phyloP scores from a whole-genome alignment of 495 filamentous ascomycete genomes.

The Xylaria bambusicola region DNA sequence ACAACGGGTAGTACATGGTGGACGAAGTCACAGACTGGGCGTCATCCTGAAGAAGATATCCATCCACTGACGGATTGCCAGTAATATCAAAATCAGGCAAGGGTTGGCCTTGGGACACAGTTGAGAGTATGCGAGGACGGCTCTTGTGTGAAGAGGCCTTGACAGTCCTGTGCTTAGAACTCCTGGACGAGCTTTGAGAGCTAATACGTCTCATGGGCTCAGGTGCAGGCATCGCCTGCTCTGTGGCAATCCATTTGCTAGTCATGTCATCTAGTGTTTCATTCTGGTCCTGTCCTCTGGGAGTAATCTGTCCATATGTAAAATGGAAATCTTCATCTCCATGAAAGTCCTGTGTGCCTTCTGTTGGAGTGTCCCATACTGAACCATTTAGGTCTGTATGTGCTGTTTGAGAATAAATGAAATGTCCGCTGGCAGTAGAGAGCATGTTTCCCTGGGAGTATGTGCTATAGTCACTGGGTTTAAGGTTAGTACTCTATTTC shows the following conservation, averaged over 20 bases:
- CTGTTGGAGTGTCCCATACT: constrained; percentile 53
- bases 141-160: constrained; percentile 48
- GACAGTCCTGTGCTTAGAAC: constrained; percentile 49
- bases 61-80: constrained; percentile 51
- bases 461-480: constrained; percentile 53
- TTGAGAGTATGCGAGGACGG: constrained; percentile 46
- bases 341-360: constrained; percentile 57
- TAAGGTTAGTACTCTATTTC: constrained; percentile 53
- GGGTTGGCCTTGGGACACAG: constrained; percentile 46
- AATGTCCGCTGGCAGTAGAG: constrained; percentile 50
- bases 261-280: constrained; percentile 49
- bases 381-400: constrained; percentile 52
- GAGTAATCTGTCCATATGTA: constrained; percentile 51
- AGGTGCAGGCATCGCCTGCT: constrained; percentile 35
- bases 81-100: constrained; percentile 53
- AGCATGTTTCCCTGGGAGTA: constrained; percentile 48
- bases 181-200: constrained; percentile 49
- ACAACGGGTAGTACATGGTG: constrained; percentile 42
- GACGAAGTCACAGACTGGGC: constrained; percentile 46
- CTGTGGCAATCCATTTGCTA: constrained; percentile 44
- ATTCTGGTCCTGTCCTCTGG: constrained; percentile 48
- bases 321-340: constrained; percentile 54
- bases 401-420: constrained; percentile 57
- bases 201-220: constrained; percentile 52
- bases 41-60: constrained; percentile 50